Conservation (phyloP, 805 yeast species). For the Metschnikowia rubicola region DNA sequence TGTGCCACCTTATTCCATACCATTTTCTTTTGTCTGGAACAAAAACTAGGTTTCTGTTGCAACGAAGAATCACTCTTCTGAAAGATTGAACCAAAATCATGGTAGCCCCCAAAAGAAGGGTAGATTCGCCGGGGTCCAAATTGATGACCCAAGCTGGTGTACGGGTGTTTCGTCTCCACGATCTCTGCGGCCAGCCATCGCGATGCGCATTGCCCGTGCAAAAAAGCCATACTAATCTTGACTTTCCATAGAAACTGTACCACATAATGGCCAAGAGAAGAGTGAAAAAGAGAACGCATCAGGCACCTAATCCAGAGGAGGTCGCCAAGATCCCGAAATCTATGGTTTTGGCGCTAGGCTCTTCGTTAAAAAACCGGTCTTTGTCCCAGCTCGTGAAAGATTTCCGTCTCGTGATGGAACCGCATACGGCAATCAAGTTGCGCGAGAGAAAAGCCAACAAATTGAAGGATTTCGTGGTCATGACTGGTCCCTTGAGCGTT, state of each 20-base stretch:
- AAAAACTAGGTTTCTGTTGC: too few species aligned
- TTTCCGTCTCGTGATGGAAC: constrained; percentile 88
- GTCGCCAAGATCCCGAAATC: constrained; percentile 78
- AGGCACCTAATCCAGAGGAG: constrained; percentile 58
- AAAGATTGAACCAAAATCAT: too few species aligned
- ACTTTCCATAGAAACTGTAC: neutral
- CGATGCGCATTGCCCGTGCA: constrained; percentile 1
- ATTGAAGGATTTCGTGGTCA: constrained; percentile 90
- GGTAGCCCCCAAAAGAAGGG: too few species aligned
- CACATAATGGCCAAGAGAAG: constrained; percentile 40
- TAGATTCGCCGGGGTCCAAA: neutral
- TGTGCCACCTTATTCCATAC: neutral
- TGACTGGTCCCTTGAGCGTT: constrained; percentile 96
- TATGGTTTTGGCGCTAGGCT: constrained; percentile 88
- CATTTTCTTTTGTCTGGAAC: too few species aligned
- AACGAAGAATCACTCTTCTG: too few species aligned
- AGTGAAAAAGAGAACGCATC: constrained; percentile 86
- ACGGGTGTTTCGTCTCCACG: constrained; percentile 7
- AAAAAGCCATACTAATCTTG: neutral
- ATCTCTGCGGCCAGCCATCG: constrained; percentile 1
- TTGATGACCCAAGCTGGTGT: constrained; percentile 7
- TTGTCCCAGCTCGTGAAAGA: constrained; percentile 82
- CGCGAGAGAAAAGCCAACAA: constrained; percentile 84
- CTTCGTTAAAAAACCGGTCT: constrained; percentile 72
- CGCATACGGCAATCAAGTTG: constrained; percentile 88